Percentiles rank a stretch among this genome's conserved stretches.
These are phyloP conservation scores for Pisolithus marmoratus DNA, from an alignment of 768 basidiomycete species.

Conservation along the genomic window DNA sequence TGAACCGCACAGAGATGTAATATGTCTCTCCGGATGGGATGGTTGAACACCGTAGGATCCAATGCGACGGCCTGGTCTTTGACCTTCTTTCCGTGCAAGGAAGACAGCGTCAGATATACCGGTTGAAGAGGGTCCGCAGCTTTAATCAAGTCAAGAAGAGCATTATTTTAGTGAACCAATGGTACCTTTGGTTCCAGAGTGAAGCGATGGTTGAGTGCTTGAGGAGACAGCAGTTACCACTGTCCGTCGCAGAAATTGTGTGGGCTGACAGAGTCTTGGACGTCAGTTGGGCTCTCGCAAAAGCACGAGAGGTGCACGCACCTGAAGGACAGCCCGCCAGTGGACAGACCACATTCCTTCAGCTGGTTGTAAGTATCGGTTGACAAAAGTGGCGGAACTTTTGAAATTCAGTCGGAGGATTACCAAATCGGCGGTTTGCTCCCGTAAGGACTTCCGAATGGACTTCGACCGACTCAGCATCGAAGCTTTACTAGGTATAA, in stretches of 20 bases:
- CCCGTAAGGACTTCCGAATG: too few species aligned
- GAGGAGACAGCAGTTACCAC: slow-evolving; percentile 8
- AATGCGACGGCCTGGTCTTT: slow-evolving; percentile 51
- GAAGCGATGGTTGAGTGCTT: not conserved
- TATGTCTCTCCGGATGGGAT: slow-evolving; percentile 87
- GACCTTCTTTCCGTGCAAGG: slow-evolving; percentile 41
- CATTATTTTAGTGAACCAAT: slow-evolving; percentile 2
- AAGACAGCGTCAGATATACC: slow-evolving; percentile 57
- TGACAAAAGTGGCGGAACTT: too few species aligned
- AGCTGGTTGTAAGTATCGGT: too few species aligned
- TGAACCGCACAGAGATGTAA: slow-evolving; percentile 89
- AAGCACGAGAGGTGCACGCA: not conserved
- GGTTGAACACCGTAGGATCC: slow-evolving; percentile 78
- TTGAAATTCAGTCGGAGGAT: too few species aligned
- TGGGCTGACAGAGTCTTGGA: not conserved
- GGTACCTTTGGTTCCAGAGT: slow-evolving; percentile 12
- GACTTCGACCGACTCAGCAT: too few species aligned
- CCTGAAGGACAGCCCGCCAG: not conserved
- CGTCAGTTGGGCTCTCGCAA: not conserved
- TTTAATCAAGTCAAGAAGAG: slow-evolving; percentile 15
- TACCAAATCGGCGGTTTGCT: too few species aligned
- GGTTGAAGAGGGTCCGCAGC: slow-evolving; percentile 39
- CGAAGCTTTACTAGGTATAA: too few species aligned
- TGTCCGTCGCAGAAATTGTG: slow-evolving; percentile 4
- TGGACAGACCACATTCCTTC: too few species aligned